Percentiles rank a stretch among this genome's conserved stretches.
These are phyloP conservation scores for Aquilaria agallochum DNA, from an alignment of 441 rosid genomes.

Conservation along the genomic window DNA sequence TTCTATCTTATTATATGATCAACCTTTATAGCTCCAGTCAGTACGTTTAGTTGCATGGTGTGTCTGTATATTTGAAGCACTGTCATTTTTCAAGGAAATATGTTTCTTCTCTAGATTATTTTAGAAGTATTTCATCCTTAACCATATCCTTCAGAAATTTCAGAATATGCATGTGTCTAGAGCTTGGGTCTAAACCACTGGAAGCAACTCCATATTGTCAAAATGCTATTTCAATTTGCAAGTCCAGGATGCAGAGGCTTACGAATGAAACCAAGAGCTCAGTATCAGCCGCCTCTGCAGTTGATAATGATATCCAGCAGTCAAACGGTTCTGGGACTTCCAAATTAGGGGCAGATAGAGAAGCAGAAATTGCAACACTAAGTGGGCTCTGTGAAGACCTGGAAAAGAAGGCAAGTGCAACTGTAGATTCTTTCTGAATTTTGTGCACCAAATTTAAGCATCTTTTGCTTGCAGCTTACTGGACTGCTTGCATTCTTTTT, in stretches of 20 bases:
- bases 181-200: slow-evolving; percentile 67
- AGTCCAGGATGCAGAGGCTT: slow-evolving; percentile 58
- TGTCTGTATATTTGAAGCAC: neutral
- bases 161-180: slow-evolving; percentile 79
- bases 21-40: too few species aligned
- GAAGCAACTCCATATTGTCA: slow-evolving; percentile 85
- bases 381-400: slow-evolving; percentile 68
- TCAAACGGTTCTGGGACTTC: slow-evolving; percentile 41
- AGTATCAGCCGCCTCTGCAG: slow-evolving; percentile 43
- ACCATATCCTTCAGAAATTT: slow-evolving; percentile 64
- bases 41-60: slow-evolving; percentile 1
- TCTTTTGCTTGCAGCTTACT: neutral
- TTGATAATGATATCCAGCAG: slow-evolving; percentile 46
- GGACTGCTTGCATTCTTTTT: slow-evolving; percentile 15
- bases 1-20: too few species aligned
- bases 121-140: slow-evolving; percentile 24
- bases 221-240: slow-evolving; percentile 76
- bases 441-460: neutral
- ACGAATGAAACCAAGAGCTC: slow-evolving; percentile 46
- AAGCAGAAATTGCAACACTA: slow-evolving; percentile 66
- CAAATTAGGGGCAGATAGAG: slow-evolving; percentile 48
- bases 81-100: neutral
- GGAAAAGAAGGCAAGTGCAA: slow-evolving; percentile 70
- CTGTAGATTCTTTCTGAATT: neutral
- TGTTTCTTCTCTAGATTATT: slow-evolving; percentile 4